Conservation (phyloP, 371 early-diverging fungal species). For the Apophysomyces sp. region DNA sequence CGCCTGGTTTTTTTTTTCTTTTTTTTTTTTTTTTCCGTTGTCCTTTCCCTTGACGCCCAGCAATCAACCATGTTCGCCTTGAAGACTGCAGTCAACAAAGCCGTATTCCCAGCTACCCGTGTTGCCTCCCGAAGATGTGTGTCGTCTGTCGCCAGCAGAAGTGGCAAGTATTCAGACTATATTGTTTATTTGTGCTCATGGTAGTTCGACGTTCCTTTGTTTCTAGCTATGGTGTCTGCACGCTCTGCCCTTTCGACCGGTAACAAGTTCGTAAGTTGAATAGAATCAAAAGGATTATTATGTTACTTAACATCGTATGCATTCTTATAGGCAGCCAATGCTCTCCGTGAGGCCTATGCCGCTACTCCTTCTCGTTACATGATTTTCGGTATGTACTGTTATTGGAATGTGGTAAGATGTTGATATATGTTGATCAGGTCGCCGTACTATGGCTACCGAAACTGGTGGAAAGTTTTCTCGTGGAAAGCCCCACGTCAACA, state of each 20-base stretch:
- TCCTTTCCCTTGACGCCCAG: constrained; percentile 3
- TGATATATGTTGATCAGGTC: constrained; percentile 19
- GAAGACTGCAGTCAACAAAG: constrained; percentile 50
- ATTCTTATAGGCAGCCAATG: constrained; percentile 33
- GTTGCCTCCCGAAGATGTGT: constrained; percentile 50
- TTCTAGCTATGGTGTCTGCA: constrained; percentile 34
- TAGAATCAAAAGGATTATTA: too few relatives aligned
- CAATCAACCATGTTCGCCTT: constrained; percentile 43
- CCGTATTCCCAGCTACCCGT: constrained; percentile 45
- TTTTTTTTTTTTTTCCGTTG: constrained; percentile 6
- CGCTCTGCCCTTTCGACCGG: constrained; percentile 43
- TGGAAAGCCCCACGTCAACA: constrained; percentile 98
- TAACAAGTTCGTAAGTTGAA: constrained; percentile 47
- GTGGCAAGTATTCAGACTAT: constrained; percentile 23
- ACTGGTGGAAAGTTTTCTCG: constrained; percentile 62
- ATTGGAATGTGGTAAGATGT: neutral
- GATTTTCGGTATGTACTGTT: constrained; percentile 32
- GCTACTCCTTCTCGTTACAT: constrained; percentile 41
- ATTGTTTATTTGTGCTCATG: neutral
- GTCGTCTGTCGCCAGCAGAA: constrained; percentile 36
- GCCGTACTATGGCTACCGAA: constrained; percentile 50
- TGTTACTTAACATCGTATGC: neutral
- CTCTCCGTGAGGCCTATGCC: constrained; percentile 39
- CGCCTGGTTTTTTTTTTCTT: constrained; percentile 9
- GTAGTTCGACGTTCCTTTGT: neutral